Percentiles rank a stretch among this genome's conserved stretches.
Conservation (phyloP, 1,139 yeast genomes). For the Sugiyamaella japonica region DNA sequence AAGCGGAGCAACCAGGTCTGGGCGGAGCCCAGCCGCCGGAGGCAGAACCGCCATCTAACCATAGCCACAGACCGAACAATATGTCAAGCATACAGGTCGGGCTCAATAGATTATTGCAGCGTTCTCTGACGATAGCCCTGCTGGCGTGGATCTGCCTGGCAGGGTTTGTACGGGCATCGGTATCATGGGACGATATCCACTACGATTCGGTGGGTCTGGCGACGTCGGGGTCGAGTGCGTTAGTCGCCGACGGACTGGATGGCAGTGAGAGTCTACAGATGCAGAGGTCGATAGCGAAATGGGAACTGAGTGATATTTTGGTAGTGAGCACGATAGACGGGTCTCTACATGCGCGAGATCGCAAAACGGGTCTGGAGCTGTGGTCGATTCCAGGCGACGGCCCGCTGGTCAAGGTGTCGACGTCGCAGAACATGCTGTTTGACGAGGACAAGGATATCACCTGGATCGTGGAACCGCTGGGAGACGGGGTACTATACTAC, state of each 20-base stretch:
- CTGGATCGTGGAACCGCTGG: constrained; percentile 91
- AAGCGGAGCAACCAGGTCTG: not conserved
- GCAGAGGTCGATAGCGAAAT: constrained; percentile 46
- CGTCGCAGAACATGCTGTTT: constrained; percentile 25
- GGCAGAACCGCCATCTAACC: not conserved
- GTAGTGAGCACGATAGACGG: constrained; percentile 88
- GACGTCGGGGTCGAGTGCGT: constrained; percentile 1
- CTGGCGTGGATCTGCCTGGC: constrained; percentile 7
- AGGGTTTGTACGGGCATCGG: constrained; percentile 1
- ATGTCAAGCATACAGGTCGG: not conserved
- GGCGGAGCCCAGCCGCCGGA: constrained; percentile 4
- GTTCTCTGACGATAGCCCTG: constrained; percentile 4
- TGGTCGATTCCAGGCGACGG: constrained; percentile 69
- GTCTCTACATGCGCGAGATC: constrained; percentile 73
- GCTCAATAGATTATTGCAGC: not conserved
- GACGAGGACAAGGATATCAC: constrained; percentile 41
- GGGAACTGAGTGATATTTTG: constrained; percentile 60
- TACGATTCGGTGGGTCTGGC: constrained; percentile 1
- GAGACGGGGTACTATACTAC: constrained; percentile 83
- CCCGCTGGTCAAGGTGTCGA: constrained; percentile 37
- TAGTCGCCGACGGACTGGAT: constrained; percentile 2
- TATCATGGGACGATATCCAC: not conserved
- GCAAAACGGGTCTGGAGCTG: constrained; percentile 70
- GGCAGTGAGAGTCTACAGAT: not conserved
- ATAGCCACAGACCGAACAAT: not conserved